phyloP scores from a whole-genome alignment of 768 basidiomycete genomes.

The Xerocomellus chrysenteron region DNA sequence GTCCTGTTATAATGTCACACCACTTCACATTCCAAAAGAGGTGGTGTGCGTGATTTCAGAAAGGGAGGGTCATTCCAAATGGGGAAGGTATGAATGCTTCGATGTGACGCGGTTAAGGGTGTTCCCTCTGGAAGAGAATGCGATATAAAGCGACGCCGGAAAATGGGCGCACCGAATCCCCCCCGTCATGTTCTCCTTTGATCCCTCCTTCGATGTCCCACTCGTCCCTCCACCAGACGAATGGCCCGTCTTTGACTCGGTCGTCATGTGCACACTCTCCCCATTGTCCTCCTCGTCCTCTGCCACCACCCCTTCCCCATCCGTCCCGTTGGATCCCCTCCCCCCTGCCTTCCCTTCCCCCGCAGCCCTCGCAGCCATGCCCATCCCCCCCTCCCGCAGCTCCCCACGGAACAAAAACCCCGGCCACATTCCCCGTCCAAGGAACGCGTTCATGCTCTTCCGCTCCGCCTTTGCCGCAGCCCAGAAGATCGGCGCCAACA shows the following conservation, averaged over 20 bases:
- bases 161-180: conserved; percentile 1
- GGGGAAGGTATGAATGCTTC: conserved; percentile 8
- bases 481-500: conserved; percentile 44
- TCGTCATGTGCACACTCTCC: conserved; percentile 7
- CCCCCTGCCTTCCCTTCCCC: conserved; percentile 14
- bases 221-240: conserved; percentile 15
- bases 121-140: neutral
- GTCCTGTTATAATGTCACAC: neutral
- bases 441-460: conserved; percentile 56
- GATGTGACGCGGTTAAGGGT: conserved; percentile 30
- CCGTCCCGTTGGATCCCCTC: neutral
- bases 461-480: conserved; percentile 58
- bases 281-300: conserved; percentile 13
- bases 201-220: conserved; percentile 9
- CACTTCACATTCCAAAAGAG: conserved; percentile 13
- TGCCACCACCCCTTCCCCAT: conserved; percentile 9
- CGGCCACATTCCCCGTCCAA: conserved; percentile 41
- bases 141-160: conserved; percentile 26
- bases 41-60: conserved; percentile 29
- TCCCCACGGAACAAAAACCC: conserved; percentile 34
- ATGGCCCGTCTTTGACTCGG: conserved; percentile 28
- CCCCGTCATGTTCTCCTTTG: conserved; percentile 18
- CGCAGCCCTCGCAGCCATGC: conserved; percentile 26
- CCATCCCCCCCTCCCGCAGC: conserved; percentile 29
- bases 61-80: conserved; percentile 19